A percentile compares a stretch with the other conserved stretches of the same genome.
phyloP scores from a whole-genome alignment of 1,284 basidiomycete species.

The Ustilago bromivora region DNA sequence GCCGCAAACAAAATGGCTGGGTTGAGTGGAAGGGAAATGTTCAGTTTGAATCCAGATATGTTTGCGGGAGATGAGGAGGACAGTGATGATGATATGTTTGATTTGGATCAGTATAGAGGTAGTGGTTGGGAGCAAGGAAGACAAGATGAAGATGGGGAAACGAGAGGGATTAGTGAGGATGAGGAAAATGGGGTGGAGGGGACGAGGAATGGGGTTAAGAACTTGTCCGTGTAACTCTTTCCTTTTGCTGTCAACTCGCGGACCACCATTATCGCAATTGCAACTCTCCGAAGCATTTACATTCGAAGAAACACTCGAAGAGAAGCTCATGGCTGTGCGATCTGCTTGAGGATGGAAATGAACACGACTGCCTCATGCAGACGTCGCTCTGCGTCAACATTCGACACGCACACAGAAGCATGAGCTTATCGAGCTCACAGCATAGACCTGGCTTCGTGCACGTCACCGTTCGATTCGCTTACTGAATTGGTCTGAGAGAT shows the following conservation, averaged over 20 bases:
- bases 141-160: constrained; percentile 49
- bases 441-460: neutral
- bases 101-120: constrained; percentile 63
- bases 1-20: constrained; percentile 91
- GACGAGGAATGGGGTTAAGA: constrained; percentile 19
- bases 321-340: no score
- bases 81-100: constrained; percentile 67
- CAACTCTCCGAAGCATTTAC: no score
- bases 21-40: constrained; percentile 95
- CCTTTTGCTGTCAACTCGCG: no score
- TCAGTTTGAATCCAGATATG: constrained; percentile 93
- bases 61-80: constrained; percentile 79
- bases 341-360: no score
- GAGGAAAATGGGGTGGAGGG: neutral
- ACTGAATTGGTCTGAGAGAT: neutral
- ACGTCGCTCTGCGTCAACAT: neutral
- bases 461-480: neutral
- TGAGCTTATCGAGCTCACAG: neutral
- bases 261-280: no score
- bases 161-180: constrained; percentile 30
- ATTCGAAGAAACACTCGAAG: no score
- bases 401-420: neutral
- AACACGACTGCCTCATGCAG: no score
- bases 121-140: constrained; percentile 63
- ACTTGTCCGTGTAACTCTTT: constrained; percentile 18